phyloP scores from a whole-genome alignment of 176 grass and related monocot genomes.

The Avena sativa region DNA sequence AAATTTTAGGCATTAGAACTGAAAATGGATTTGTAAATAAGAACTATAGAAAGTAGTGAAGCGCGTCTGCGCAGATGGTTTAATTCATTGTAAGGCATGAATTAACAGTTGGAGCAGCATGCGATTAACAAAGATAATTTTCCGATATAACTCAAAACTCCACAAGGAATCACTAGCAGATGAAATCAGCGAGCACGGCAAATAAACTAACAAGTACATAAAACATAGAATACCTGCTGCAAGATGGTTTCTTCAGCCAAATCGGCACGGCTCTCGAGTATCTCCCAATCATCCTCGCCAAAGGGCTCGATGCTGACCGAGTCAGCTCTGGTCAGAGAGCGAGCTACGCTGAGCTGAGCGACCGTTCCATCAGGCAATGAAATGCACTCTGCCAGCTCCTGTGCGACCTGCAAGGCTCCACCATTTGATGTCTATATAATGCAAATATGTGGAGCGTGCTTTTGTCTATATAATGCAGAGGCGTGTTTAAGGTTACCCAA shows the following conservation, averaged over 20 bases:
- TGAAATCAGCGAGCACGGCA: too few relatives aligned
- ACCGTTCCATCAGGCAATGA: constrained; percentile 65
- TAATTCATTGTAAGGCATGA: background rate
- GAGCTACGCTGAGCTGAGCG: constrained; percentile 68
- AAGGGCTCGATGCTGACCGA: constrained; percentile 81
- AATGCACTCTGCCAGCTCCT: constrained; percentile 75
- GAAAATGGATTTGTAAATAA: too few relatives aligned
- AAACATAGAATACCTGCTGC: constrained; percentile 63
- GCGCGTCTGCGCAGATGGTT: background rate
- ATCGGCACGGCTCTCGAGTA: constrained; percentile 82
- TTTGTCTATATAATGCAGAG: background rate
- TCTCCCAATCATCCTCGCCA: constrained; percentile 97
- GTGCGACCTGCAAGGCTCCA: constrained; percentile 70
- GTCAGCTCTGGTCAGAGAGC: constrained; percentile 69
- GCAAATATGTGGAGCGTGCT: background rate
- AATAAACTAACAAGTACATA: constrained; percentile 6
- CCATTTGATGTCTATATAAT: constrained; percentile 20
- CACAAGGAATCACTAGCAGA: background rate
- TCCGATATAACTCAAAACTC: background rate
- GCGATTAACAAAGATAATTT: background rate
- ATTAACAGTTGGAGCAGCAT: background rate
- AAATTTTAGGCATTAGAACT: background rate
- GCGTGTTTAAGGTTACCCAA: background rate
- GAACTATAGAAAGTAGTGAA: background rate
- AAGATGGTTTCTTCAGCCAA: constrained; percentile 91